phyloP scores from a whole-genome alignment of 2,329 filamentous ascomycete genomes.

The Diaporthe amygdali region DNA sequence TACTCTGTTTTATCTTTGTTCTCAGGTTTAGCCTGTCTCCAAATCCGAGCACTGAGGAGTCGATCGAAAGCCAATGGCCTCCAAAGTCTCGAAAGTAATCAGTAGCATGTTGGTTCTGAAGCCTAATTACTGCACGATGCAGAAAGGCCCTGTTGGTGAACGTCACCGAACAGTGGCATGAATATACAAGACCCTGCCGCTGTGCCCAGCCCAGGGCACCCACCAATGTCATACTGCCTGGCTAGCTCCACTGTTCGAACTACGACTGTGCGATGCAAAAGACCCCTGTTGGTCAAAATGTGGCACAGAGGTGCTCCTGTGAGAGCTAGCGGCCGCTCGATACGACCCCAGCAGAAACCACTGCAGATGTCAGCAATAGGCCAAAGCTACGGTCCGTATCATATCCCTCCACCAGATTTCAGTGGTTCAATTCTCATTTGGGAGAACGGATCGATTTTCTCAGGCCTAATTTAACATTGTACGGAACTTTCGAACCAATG shows the following conservation, averaged over 20 bases:
- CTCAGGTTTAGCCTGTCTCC: background rate
- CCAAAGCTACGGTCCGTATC: background rate
- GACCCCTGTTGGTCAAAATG: background rate
- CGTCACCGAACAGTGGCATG: background rate
- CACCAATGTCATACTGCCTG: background rate
- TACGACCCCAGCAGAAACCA: background rate
- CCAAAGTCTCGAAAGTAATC: background rate
- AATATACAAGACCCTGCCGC: background rate
- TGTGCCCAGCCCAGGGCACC: background rate
- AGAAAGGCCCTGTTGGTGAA: background rate
- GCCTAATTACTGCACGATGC: background rate
- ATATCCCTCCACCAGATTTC: background rate
- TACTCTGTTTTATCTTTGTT: background rate
- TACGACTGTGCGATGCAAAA: background rate
- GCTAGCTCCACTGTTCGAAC: background rate
- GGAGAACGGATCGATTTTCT: background rate
- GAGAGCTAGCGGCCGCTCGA: background rate
- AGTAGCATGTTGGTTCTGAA: background rate
- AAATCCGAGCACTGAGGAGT: background rate
- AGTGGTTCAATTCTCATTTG: background rate
- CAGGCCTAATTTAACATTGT: background rate
- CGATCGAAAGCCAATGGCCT: background rate
- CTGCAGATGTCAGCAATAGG: background rate
- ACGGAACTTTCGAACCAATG: background rate
- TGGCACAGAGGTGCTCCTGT: background rate